phyloP scores from a whole-genome alignment of 73 alveolate species.

The Tetrahymena malaccensis region DNA sequence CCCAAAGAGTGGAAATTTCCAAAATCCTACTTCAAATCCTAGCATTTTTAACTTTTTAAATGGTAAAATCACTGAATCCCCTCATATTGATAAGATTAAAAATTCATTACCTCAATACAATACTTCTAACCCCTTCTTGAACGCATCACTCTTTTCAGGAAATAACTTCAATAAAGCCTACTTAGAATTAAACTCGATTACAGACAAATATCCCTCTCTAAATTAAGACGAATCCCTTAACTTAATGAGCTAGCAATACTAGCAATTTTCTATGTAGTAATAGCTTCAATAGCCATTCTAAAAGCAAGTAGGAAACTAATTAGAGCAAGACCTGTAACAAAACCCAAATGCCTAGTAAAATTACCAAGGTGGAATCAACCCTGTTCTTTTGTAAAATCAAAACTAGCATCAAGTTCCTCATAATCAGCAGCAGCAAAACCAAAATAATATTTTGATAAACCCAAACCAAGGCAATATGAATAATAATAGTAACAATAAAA shows the following conservation, averaged over 20 bases:
- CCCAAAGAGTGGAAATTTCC: neutral
- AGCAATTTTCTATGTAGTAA: neutral
- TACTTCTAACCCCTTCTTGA: neutral
- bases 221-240: neutral
- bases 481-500: neutral
- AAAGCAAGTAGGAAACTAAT: neutral
- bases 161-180: neutral
- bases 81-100: neutral
- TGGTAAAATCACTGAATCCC: neutral
- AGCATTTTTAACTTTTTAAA: neutral
- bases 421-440: neutral
- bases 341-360: neutral
- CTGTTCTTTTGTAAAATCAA: neutral
- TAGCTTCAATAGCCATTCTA: neutral
- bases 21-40: neutral
- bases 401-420: neutral
- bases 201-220: neutral
- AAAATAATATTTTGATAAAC: neutral
- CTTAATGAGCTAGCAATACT: neutral
- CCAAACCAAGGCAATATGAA: neutral
- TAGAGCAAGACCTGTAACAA: neutral
- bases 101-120: neutral
- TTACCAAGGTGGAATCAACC: neutral
- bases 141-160: neutral
- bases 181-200: neutral